Conservation (phyloP, 805 yeast genomes). For the Candida pseudoglaebosa region DNA sequence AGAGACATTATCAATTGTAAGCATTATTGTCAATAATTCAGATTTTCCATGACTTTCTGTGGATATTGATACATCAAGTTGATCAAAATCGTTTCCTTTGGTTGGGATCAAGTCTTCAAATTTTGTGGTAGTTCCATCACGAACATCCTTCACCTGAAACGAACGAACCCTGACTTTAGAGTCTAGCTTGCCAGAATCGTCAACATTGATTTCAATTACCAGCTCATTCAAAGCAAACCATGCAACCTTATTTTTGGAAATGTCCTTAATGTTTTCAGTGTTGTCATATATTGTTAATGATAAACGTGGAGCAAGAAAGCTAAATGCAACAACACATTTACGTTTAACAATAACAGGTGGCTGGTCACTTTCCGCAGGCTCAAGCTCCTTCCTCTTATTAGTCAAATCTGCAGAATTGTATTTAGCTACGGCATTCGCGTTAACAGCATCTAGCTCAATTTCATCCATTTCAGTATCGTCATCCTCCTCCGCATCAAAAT, state of each 20-base stretch:
- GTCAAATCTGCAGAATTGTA: constrained; percentile 13
- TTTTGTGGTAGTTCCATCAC: constrained; percentile 58
- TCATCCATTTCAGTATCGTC: constrained; percentile 46
- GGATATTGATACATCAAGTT: constrained; percentile 56
- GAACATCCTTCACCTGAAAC: constrained; percentile 72
- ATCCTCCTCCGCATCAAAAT: constrained; percentile 33
- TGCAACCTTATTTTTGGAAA: constrained; percentile 33
- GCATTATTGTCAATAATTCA: constrained; percentile 44
- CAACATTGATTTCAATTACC: constrained; percentile 47
- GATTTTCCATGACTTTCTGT: constrained; percentile 38
- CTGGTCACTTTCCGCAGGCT: background rate
- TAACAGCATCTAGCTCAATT: constrained; percentile 51
- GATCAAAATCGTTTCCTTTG: constrained; percentile 56
- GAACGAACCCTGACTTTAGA: constrained; percentile 66
- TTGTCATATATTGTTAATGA: constrained; percentile 58
- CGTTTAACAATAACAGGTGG: background rate
- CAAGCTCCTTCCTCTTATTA: constrained; percentile 1
- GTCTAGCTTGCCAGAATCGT: constrained; percentile 50
- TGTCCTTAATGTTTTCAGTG: constrained; percentile 33
- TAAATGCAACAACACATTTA: constrained; percentile 33
- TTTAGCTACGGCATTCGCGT: constrained; percentile 51
- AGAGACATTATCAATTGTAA: constrained; percentile 76
- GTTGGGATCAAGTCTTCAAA: constrained; percentile 78
- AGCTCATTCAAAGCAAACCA: constrained; percentile 53
- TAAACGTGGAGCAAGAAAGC: constrained; percentile 58